Evolutionary conservation across 768 basidiomycete genomes (phyloP).

Genomic region (Suillus clintonianus): DNA sequence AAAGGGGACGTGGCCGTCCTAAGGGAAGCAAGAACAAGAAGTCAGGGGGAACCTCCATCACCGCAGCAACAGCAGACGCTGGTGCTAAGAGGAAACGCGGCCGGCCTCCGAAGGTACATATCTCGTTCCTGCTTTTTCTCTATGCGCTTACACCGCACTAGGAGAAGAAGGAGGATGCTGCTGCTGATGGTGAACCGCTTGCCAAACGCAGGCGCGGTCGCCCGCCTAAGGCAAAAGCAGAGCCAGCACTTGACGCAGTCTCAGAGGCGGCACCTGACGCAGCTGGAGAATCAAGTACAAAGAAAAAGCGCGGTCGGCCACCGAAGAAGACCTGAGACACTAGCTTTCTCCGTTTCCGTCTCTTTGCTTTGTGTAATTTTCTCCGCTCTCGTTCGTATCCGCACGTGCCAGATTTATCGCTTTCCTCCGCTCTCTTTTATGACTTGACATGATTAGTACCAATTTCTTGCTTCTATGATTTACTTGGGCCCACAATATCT

Average conservation of each 20-base stretch:
- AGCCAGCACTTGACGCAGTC: slow-evolving; percentile 39
- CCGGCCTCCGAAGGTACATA: slow-evolving; percentile 52
- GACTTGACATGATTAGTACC: slow-evolving; percentile 36
- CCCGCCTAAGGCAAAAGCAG: slow-evolving; percentile 68
- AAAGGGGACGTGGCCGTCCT: slow-evolving; percentile 86
- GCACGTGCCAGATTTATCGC: slow-evolving; percentile 4
- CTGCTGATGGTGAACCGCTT: slow-evolving; percentile 52
- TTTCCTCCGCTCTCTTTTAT: slow-evolving; percentile 33
- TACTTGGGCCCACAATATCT: slow-evolving; percentile 35
- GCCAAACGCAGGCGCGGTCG: slow-evolving; percentile 74
- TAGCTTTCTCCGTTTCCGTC: slow-evolving; percentile 19
- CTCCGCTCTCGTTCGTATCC: slow-evolving; percentile 9
- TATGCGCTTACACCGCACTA: slow-evolving; percentile 23
- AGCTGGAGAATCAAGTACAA: slow-evolving; percentile 49
- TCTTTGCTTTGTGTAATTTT: slow-evolving; percentile 31
- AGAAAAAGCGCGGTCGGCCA: slow-evolving; percentile 77
- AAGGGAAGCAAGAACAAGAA: slow-evolving; percentile 85
- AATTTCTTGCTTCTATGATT: slow-evolving; percentile 33
- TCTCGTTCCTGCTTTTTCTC: slow-evolving; percentile 3
- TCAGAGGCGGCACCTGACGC: slow-evolving; percentile 29
- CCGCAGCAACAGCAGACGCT: slow-evolving; percentile 27
- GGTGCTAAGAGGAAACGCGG: slow-evolving; percentile 48
- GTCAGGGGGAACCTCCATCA: slow-evolving; percentile 35
- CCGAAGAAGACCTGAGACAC: slow-evolving; percentile 42
- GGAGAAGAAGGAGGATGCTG: slow-evolving; percentile 47